Evolutionary conservation across 257 asterid genomes (phyloP).

Genomic region (Lavandula angustifolia): DNA sequence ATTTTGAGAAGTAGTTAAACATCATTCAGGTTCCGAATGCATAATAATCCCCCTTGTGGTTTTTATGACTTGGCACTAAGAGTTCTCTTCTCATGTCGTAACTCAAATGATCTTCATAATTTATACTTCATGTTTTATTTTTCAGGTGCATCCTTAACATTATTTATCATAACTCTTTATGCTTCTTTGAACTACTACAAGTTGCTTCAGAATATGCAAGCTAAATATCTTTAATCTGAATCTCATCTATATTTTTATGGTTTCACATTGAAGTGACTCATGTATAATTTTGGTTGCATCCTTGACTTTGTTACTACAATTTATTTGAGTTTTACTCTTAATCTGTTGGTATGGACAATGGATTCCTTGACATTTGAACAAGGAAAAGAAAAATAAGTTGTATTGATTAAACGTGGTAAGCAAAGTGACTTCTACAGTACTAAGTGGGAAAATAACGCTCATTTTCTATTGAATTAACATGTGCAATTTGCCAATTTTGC

Average conservation of each 20-base stretch:
- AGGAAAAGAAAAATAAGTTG: background rate
- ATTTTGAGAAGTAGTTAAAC: conserved; percentile 14
- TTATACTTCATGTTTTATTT: background rate
- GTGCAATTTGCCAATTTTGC: conserved; percentile 4
- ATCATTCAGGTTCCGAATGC: conserved; percentile 16
- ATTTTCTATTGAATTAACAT: background rate
- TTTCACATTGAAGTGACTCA: background rate
- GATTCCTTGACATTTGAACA: conserved; percentile 19
- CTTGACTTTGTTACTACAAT: background rate
- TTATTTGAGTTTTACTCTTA: background rate
- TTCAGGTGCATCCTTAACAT: background rate
- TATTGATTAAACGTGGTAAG: conserved; percentile 5
- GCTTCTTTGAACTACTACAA: background rate
- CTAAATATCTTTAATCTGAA: background rate
- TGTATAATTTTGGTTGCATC: conserved; percentile 5
- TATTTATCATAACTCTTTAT: background rate
- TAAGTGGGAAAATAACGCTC: background rate
- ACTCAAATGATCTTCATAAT: conserved; percentile 5
- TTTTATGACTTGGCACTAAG: background rate
- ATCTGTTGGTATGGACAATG: conserved; percentile 4
- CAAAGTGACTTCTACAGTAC: background rate
- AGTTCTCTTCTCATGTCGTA: background rate
- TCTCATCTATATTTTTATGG: background rate
- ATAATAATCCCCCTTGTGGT: conserved; percentile 1
- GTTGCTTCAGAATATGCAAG: background rate